These are phyloP conservation scores for Peronospora tabacina DNA, from an alignment of 352 stramenopile species.

Conservation along the genomic window DNA sequence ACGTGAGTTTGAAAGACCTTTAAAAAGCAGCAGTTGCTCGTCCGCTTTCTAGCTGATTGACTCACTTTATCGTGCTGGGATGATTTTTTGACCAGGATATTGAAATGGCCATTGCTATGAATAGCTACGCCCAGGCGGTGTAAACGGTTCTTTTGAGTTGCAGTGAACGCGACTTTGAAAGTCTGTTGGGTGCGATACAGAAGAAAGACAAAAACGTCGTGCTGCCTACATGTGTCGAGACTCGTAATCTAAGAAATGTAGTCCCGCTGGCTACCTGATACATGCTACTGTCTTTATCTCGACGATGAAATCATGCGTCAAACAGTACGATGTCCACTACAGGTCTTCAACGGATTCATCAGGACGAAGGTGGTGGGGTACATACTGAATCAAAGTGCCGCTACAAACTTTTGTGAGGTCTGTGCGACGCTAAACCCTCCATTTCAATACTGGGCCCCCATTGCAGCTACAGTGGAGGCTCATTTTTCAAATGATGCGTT, in stretches of 20 bases:
- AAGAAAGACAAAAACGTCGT: neutral
- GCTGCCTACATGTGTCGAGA: neutral
- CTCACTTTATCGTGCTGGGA: neutral
- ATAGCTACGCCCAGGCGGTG: slow-evolving; percentile 45
- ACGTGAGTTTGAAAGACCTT: slow-evolving; percentile 31
- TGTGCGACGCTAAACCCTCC: too few relatives aligned
- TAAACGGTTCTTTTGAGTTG: neutral
- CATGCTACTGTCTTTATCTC: too few relatives aligned
- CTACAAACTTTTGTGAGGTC: too few relatives aligned
- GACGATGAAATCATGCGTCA: too few relatives aligned
- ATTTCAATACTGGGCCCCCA: too few relatives aligned
- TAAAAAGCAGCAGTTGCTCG: neutral
- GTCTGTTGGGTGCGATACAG: neutral
- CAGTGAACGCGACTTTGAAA: neutral
- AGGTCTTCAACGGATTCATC: too few relatives aligned
- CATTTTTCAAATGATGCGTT: neutral
- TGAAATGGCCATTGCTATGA: slow-evolving; percentile 64
- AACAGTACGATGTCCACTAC: too few relatives aligned
- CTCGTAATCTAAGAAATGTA: too few relatives aligned
- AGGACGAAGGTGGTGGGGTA: too few relatives aligned
- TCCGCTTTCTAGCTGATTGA: neutral
- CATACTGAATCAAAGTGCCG: too few relatives aligned
- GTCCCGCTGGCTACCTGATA: too few relatives aligned
- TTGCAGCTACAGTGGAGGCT: neutral
- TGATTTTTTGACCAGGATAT: slow-evolving; percentile 33